Evolutionary conservation across 371 early-diverging fungal genomes (phyloP).

Genomic region (Smittium culicis): DNA sequence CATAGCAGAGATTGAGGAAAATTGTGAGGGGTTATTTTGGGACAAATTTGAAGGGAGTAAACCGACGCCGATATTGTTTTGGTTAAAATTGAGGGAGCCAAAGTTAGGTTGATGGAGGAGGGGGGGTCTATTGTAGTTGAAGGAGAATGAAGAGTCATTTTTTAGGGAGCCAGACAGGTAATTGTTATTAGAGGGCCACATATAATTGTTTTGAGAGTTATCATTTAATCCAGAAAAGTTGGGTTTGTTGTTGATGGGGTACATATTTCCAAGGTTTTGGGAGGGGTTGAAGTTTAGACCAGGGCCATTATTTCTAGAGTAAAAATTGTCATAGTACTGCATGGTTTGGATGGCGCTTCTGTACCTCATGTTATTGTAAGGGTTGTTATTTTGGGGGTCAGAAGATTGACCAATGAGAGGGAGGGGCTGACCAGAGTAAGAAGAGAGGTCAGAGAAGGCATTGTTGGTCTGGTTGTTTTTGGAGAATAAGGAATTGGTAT

Average conservation of each 20-base stretch:
- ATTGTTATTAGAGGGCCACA: background rate
- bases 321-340: slow-evolving; percentile 5
- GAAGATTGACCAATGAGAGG: background rate
- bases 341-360: background rate
- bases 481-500: background rate
- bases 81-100: background rate
- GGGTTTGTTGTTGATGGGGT: background rate
- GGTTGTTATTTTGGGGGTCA: background rate
- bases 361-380: background rate
- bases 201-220: background rate
- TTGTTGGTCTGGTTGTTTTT: background rate
- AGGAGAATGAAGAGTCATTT: background rate
- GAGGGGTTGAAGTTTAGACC: background rate
- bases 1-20: background rate
- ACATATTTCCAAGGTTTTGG: background rate
- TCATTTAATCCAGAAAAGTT: slow-evolving; percentile 4
- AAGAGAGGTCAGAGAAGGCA: background rate
- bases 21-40: background rate
- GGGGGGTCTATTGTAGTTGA: background rate
- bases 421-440: background rate
- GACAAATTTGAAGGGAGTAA: background rate
- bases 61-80: background rate
- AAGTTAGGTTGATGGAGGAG: background rate
- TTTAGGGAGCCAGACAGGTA: background rate
- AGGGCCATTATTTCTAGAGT: background rate